Percentiles rank a stretch among this genome's conserved stretches.
Conservation (phyloP, 805 yeast genomes). For the Pichia cephalocereana region DNA sequence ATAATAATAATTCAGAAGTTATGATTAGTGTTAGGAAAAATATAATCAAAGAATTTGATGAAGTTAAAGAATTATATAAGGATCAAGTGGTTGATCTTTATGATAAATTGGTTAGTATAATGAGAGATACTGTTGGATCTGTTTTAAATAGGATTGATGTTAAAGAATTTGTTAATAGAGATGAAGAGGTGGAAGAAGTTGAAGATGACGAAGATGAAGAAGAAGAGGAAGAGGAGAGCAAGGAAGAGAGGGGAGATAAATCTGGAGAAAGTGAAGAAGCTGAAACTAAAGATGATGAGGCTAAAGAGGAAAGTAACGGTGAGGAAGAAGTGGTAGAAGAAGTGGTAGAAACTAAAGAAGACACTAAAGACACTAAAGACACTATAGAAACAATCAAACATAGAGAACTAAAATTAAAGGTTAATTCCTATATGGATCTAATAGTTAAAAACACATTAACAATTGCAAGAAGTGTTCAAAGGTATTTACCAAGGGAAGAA, state of each 20-base stretch:
- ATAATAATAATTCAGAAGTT: constrained; percentile 21
- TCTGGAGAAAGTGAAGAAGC: neutral
- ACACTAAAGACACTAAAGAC: too few species aligned
- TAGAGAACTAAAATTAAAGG: constrained; percentile 20
- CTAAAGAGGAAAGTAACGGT: too few species aligned
- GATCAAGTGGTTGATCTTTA: constrained; percentile 60
- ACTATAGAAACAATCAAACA: too few species aligned
- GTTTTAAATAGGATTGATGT: neutral
- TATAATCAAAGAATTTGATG: constrained; percentile 29
- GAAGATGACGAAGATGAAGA: constrained; percentile 26
- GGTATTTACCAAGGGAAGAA: constrained; percentile 45
- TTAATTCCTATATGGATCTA: constrained; percentile 56
- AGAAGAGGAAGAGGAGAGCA: neutral
- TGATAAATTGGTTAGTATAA: constrained; percentile 55
- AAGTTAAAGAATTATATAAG: constrained; percentile 32
- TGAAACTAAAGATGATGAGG: constrained; percentile 14
- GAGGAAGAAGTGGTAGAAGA: neutral
- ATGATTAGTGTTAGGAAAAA: constrained; percentile 15
- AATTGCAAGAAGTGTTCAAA: constrained; percentile 48
- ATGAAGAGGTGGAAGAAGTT: neutral
- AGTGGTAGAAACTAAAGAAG: neutral
- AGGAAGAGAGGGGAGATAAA: neutral
- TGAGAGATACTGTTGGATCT: constrained; percentile 45
- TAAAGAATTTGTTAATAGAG: neutral
- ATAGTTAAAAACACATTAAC: constrained; percentile 60